phyloP scores from a whole-genome alignment of 352 stramenopile genomes.

The Phytophthora cajani region DNA sequence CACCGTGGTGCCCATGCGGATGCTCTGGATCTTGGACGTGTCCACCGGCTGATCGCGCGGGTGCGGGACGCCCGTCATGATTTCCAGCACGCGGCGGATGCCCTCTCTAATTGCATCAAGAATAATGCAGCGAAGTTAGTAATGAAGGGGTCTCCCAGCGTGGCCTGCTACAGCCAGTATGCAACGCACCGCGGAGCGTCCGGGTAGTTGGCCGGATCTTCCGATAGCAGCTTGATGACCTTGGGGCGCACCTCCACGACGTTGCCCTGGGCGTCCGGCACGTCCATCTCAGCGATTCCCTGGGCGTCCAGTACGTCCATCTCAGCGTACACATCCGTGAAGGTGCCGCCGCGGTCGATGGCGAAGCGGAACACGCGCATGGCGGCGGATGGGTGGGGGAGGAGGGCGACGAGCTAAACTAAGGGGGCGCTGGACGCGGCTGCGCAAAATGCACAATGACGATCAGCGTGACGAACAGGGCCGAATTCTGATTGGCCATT shows the following conservation, averaged over 20 bases:
- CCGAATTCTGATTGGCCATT: too few species aligned
- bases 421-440: too few species aligned
- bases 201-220: conserved; percentile 97
- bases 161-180: not conserved
- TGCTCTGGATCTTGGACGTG: conserved; percentile 93
- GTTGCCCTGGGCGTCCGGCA: conserved; percentile 57
- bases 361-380: conserved; percentile 92
- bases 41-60: conserved; percentile 85
- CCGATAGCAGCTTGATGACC: conserved; percentile 97
- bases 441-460: not conserved
- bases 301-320: conserved; percentile 83
- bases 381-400: not conserved
- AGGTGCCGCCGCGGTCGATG: conserved; percentile 98
- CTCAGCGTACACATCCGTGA: conserved; percentile 98
- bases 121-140: not conserved
- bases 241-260: conserved; percentile 63
- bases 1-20: conserved; percentile 99
- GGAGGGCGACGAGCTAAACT: too few species aligned
- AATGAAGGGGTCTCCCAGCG: not conserved
- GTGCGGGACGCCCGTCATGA: conserved; percentile 91
- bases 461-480: not conserved
- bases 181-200: conserved; percentile 92
- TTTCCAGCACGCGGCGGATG: conserved; percentile 95
- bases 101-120: conserved; percentile 60
- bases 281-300: conserved; percentile 91